A percentile compares a stretch with the other conserved stretches of the same genome.
These are phyloP conservation scores for Fusarium nurragi DNA, from an alignment of 2,329 filamentous ascomycete species.

Conservation along the genomic window DNA sequence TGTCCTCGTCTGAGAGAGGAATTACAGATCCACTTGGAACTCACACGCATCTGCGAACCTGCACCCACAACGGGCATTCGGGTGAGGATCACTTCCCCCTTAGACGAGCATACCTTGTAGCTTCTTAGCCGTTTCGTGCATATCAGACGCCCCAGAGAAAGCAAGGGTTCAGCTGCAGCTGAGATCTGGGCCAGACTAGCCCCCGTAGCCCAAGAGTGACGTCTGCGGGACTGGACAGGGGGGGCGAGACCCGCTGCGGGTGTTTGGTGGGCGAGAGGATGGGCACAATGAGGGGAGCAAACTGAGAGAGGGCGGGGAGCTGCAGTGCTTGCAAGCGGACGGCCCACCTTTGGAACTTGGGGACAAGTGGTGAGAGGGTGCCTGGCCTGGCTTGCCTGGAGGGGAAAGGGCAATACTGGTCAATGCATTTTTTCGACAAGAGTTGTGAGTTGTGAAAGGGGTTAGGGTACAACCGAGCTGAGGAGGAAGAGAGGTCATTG, in stretches of 20 bases:
- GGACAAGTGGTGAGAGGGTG: too few species aligned
- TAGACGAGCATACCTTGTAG: neutral
- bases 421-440: too few species aligned
- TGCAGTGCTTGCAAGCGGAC: neutral
- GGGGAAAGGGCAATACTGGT: too few species aligned
- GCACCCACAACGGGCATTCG: constrained; percentile 7
- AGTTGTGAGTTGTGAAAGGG: neutral
- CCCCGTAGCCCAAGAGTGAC: constrained; percentile 1
- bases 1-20: neutral
- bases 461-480: neutral
- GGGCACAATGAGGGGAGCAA: neutral
- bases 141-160: neutral
- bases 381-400: too few species aligned
- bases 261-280: constrained; percentile 5
- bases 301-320: constrained; percentile 1
- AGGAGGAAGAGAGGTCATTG: neutral
- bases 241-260: neutral
- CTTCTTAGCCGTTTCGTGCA: neutral
- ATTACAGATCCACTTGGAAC: neutral
- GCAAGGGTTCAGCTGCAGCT: constrained; percentile 1
- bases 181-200: constrained; percentile 3
- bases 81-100: neutral
- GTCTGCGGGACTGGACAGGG: constrained; percentile 10
- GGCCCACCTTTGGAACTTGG: too few species aligned
- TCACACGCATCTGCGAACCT: constrained; percentile 10